These are phyloP conservation scores for Epichloe amarillans DNA, from an alignment of 2,329 filamentous ascomycete species.

Conservation along the genomic window DNA sequence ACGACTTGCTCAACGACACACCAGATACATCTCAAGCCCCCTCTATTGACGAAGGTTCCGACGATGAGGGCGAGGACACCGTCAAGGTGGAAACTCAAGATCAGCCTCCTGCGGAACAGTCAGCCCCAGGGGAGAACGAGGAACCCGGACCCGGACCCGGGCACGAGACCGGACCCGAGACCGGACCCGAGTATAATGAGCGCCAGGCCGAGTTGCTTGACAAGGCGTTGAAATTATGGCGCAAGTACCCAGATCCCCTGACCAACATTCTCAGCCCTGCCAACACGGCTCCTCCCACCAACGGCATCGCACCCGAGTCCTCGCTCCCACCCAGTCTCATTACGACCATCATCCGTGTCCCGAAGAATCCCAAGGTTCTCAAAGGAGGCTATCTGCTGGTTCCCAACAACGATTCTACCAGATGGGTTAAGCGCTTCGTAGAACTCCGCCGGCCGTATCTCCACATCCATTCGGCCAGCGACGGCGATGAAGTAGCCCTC, in stretches of 20 bases:
- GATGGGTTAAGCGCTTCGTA: slow-evolving; percentile 87
- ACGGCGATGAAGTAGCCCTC: slow-evolving; percentile 81
- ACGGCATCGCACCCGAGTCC: slow-evolving; percentile 40
- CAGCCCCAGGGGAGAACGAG: slow-evolving; percentile 6
- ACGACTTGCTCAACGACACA: slow-evolving; percentile 45
- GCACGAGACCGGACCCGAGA: too few relatives aligned
- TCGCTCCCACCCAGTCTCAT: slow-evolving; percentile 50
- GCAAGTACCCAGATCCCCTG: slow-evolving; percentile 42
- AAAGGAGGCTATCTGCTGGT: slow-evolving; percentile 83
- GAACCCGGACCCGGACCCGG: slow-evolving; percentile 9
- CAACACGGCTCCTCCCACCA: slow-evolving; percentile 55
- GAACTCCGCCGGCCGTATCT: slow-evolving; percentile 86
- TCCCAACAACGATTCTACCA: slow-evolving; percentile 65
- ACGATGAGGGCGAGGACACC: slow-evolving; percentile 12
- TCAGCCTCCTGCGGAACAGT: slow-evolving; percentile 8
- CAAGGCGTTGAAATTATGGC: slow-evolving; percentile 53
- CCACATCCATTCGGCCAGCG: slow-evolving; percentile 71
- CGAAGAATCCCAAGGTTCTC: slow-evolving; percentile 68
- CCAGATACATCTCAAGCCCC: slow-evolving; percentile 37
- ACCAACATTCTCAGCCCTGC: slow-evolving; percentile 41
- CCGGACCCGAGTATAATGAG: slow-evolving; percentile 28
- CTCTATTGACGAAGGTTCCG: slow-evolving; percentile 18
- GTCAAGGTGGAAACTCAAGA: slow-evolving; percentile 10
- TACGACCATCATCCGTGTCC: slow-evolving; percentile 61
- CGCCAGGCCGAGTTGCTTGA: slow-evolving; percentile 33